These are phyloP conservation scores for Elaphomyces granulatus DNA, from an alignment of 495 filamentous ascomycete species.

Conservation along the genomic window DNA sequence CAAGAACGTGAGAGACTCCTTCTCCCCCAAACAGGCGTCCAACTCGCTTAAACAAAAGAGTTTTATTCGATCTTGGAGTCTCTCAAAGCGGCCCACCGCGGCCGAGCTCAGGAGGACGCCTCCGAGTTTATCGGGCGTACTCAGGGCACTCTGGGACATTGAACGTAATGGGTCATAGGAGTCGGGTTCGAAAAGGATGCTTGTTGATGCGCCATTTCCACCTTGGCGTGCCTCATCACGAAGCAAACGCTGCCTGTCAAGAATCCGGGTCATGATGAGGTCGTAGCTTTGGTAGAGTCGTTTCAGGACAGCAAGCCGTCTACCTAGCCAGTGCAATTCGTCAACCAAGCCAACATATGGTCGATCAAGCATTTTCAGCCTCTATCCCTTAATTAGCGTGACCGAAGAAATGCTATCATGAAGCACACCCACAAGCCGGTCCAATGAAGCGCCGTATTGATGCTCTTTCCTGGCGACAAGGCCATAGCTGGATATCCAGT, in stretches of 20 bases:
- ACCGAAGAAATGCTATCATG: not conserved
- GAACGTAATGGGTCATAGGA: constrained; percentile 16
- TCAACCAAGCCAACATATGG: constrained; percentile 50
- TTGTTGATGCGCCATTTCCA: constrained; percentile 7
- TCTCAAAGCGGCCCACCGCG: constrained; percentile 58
- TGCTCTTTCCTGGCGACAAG: constrained; percentile 47
- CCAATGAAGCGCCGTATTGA: constrained; percentile 43
- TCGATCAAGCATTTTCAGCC: constrained; percentile 42
- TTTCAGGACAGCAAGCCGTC: constrained; percentile 51
- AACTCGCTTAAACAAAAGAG: constrained; percentile 72
- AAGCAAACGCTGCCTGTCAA: constrained; percentile 38
- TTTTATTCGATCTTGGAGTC: constrained; percentile 60
- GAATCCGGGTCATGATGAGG: constrained; percentile 57
- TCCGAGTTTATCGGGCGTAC: constrained; percentile 21
- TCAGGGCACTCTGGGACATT: constrained; percentile 14
- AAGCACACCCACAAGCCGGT: constrained; percentile 37
- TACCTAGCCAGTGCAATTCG: constrained; percentile 56
- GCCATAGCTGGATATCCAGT: constrained; percentile 59
- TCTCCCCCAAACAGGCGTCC: constrained; percentile 63
- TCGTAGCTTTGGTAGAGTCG: constrained; percentile 69
- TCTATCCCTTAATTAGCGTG: constrained; percentile 12
- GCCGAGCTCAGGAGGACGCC: constrained; percentile 48
- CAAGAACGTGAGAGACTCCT: constrained; percentile 60
- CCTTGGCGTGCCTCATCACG: constrained; percentile 21
- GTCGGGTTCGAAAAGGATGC: constrained; percentile 18